Conservation (phyloP, 768 basidiomycete species). For the Tulasnella sp. region DNA sequence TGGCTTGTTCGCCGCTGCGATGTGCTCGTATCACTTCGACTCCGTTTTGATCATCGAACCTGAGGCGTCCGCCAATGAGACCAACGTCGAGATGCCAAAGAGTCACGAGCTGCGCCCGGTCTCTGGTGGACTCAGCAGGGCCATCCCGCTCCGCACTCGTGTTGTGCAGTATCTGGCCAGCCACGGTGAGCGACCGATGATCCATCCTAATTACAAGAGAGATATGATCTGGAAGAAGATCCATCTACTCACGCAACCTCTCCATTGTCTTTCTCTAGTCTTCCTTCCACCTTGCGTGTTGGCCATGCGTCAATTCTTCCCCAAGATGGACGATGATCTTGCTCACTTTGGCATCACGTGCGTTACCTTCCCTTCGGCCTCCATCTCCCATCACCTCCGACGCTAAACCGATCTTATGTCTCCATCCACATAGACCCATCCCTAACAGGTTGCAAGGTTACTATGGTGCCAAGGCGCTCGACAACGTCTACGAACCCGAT, state of each 20-base stretch:
- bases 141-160: constrained; percentile 19
- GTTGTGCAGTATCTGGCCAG: constrained; percentile 23
- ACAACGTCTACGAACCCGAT: background rate
- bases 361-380: background rate
- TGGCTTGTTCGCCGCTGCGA: constrained; percentile 26
- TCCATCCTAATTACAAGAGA: background rate
- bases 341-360: background rate
- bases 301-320: constrained; percentile 20
- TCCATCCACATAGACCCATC: background rate
- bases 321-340: constrained; percentile 20
- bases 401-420: background rate
- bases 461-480: background rate
- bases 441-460: constrained; percentile 14
- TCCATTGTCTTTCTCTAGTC: constrained; percentile 11
- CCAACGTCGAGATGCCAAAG: background rate
- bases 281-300: constrained; percentile 18
- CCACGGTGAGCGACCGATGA: background rate
- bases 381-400: background rate
- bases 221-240: no score
- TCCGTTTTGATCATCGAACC: constrained; percentile 28
- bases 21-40: constrained; percentile 28
- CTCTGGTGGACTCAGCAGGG: constrained; percentile 19
- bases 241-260: no score
- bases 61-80: constrained; percentile 24
- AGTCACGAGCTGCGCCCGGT: constrained; percentile 19